A percentile compares a stretch with the other conserved stretches of the same genome.
phyloP scores from a whole-genome alignment of 202 grass and related monocot genomes.

The Eragrostis tef region DNA sequence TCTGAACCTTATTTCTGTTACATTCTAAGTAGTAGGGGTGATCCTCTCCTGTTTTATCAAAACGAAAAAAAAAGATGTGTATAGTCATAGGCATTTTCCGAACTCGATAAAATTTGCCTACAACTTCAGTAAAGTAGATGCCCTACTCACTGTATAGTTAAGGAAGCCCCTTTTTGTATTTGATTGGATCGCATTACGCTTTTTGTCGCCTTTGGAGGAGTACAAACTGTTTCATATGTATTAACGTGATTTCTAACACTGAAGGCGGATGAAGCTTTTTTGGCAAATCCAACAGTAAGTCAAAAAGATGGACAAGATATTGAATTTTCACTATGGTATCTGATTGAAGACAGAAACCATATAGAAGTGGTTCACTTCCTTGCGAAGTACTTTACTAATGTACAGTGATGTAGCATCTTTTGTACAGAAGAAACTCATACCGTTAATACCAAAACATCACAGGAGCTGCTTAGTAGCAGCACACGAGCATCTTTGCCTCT shows the following conservation, averaged over 20 bases:
- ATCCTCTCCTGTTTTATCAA: not conserved
- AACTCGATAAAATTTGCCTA: not conserved
- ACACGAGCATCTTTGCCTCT: conserved; percentile 54
- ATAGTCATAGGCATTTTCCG: not conserved
- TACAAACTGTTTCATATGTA: not conserved
- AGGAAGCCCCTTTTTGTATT: not conserved
- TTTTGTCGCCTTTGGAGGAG: not conserved
- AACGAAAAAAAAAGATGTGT: not conserved
- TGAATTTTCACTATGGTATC: not conserved
- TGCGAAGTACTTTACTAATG: not conserved
- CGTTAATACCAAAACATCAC: not conserved
- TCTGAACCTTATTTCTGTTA: not conserved
- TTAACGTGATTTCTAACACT: not conserved
- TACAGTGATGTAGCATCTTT: not conserved
- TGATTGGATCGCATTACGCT: not conserved
- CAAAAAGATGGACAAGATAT: not conserved
- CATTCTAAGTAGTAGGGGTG: not conserved
- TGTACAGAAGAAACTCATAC: not conserved
- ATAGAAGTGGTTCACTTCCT: not conserved
- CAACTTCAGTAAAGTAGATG: not conserved
- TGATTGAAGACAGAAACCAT: not conserved
- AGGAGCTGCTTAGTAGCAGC: conserved; percentile 15
- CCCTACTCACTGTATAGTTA: not conserved
- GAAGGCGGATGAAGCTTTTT: not conserved
- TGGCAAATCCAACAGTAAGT: not conserved